phyloP scores from a whole-genome alignment of 179 eudicot species.

The Corrigiola litoralis region DNA sequence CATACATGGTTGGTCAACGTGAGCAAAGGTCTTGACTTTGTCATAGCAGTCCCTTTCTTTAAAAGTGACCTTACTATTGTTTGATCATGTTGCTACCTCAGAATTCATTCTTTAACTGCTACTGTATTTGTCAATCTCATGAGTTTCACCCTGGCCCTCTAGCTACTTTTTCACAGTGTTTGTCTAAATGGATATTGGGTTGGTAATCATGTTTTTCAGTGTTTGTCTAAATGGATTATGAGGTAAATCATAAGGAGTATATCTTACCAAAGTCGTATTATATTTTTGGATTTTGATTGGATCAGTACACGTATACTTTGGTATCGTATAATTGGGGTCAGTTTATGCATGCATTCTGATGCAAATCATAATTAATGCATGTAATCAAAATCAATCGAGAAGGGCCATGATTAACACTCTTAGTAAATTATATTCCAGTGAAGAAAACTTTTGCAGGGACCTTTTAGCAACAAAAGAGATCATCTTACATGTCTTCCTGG shows the following conservation, averaged over 20 bases:
- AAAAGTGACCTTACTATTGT: constrained; percentile 11
- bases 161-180: not conserved
- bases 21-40: constrained; percentile 22
- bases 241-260: not conserved
- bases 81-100: constrained; percentile 8
- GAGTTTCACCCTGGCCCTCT: no score
- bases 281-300: not conserved
- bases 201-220: not conserved
- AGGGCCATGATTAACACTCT: no score
- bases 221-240: constrained; percentile 1
- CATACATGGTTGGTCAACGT: constrained; percentile 17
- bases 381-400: not conserved
- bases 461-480: no score
- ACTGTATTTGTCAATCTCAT: no score
- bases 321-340: not conserved
- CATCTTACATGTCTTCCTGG: not conserved
- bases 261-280: no score
- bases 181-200: not conserved
- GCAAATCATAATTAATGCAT: constrained; percentile 10
- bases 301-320: constrained; percentile 10
- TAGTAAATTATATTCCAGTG: no score
- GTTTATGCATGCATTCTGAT: not conserved
- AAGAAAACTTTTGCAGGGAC: no score
- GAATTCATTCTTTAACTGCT: not conserved
- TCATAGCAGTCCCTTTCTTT: constrained; percentile 2